A percentile compares a stretch with the other conserved stretches of the same genome.
Conservation (phyloP, 2,329 filamentous ascomycete species). For the Arachnomyces sp. region DNA sequence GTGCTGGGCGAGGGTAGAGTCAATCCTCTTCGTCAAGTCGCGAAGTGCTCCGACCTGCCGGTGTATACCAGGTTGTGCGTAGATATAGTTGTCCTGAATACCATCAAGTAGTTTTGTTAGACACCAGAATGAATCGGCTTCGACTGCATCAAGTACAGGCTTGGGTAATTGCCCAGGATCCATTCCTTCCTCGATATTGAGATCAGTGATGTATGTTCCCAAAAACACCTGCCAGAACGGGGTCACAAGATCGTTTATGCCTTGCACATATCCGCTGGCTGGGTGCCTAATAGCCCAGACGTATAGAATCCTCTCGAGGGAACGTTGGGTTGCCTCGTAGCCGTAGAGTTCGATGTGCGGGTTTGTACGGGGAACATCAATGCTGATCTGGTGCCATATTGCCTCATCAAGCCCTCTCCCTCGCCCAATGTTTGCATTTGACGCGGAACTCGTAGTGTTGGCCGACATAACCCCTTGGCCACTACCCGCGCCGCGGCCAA, state of each 20-base stretch:
- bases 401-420: slow-evolving; percentile 82
- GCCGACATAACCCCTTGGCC: slow-evolving; percentile 28
- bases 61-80: slow-evolving; percentile 93
- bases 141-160: slow-evolving; percentile 87
- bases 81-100: slow-evolving; percentile 98
- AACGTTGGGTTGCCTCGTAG: slow-evolving; percentile 92
- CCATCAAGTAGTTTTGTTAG: slow-evolving; percentile 95
- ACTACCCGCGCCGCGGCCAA: slow-evolving; percentile 45
- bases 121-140: slow-evolving; percentile 98
- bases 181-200: slow-evolving; percentile 88
- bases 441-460: slow-evolving; percentile 33
- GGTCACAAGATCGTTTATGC: slow-evolving; percentile 95
- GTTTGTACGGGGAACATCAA: slow-evolving; percentile 92
- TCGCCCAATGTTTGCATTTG: slow-evolving; percentile 45
- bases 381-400: slow-evolving; percentile 99
- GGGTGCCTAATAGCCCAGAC: slow-evolving; percentile 97
- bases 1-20: slow-evolving; percentile 74
- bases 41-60: slow-evolving; percentile 81
- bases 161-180: slow-evolving; percentile 89
- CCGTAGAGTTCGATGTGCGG: slow-evolving; percentile 91
- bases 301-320: slow-evolving; percentile 88
- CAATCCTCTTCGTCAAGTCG: slow-evolving; percentile 85
- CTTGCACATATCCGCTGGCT: slow-evolving; percentile 94
- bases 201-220: slow-evolving; percentile 87
- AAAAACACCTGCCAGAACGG: slow-evolving; percentile 98